These are phyloP conservation scores for Mortierella claussenii DNA, from an alignment of 192 early-diverging fungal genomes.

Conservation along the genomic window DNA sequence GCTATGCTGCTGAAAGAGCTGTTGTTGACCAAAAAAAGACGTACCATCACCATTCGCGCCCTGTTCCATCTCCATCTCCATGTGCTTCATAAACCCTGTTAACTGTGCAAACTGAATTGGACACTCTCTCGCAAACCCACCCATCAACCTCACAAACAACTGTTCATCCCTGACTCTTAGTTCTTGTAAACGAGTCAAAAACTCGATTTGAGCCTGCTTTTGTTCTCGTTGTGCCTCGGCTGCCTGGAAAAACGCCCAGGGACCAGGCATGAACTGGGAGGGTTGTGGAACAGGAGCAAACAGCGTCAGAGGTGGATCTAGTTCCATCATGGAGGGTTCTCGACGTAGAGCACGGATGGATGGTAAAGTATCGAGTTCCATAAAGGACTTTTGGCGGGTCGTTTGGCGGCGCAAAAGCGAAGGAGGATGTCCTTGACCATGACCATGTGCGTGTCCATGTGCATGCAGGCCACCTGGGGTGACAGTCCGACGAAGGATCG, in stretches of 20 bases:
- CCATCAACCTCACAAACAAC: conserved; percentile 32
- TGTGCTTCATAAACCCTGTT: conserved; percentile 38
- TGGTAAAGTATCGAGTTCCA: conserved; percentile 36
- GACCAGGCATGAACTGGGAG: conserved; percentile 33
- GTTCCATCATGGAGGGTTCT: conserved; percentile 47
- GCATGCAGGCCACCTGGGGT: no score
- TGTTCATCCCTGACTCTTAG: conserved; percentile 39
- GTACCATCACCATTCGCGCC: not conserved
- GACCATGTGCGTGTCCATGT: no score
- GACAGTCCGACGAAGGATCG: conserved; percentile 1
- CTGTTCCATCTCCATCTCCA: conserved; percentile 39
- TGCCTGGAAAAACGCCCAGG: conserved; percentile 48
- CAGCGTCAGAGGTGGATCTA: conserved; percentile 33
- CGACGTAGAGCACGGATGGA: conserved; percentile 36
- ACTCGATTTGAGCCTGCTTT: conserved; percentile 31
- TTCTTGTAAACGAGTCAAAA: conserved; percentile 40
- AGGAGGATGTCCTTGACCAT: conserved; percentile 4
- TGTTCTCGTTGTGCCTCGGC: conserved; percentile 47
- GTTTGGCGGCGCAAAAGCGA: conserved; percentile 34
- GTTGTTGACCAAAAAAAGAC: conserved; percentile 1
- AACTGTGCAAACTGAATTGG: conserved; percentile 47
- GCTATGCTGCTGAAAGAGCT: not conserved
- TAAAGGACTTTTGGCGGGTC: conserved; percentile 41
- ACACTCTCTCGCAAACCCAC: conserved; percentile 39
- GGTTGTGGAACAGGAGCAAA: conserved; percentile 32